Conservation (phyloP, 192 early-diverging fungal genomes). For the Kickxella alabastrina region DNA sequence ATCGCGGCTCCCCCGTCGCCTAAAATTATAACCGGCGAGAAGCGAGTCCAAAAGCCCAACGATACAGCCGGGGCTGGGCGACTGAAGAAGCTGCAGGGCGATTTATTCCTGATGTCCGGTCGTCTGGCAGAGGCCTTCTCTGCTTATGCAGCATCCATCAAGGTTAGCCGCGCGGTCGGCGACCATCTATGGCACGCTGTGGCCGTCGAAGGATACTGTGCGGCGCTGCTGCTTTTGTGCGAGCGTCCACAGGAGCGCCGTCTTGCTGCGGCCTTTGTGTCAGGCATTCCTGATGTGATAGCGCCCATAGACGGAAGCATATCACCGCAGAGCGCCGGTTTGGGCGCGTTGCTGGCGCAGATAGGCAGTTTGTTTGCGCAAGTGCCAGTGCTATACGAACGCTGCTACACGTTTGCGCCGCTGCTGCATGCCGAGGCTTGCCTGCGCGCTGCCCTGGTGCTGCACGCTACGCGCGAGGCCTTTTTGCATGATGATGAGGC, state of each 20-base stretch:
- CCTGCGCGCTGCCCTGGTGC: conserved; percentile 39
- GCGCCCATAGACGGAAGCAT: background rate
- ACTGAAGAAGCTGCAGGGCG: conserved; percentile 49
- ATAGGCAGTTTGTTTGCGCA: conserved; percentile 23
- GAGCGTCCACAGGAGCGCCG: conserved; percentile 18
- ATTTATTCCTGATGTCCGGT: conserved; percentile 44
- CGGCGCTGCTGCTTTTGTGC: conserved; percentile 41
- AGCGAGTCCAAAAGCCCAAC: background rate
- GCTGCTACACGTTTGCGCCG: conserved; percentile 40
- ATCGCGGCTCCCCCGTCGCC: conserved; percentile 4
- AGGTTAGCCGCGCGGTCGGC: conserved; percentile 19
- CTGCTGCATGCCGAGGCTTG: conserved; percentile 47
- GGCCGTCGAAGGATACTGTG: conserved; percentile 49
- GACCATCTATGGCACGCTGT: conserved; percentile 51
- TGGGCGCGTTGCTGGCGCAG: conserved; percentile 1
- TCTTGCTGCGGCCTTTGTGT: conserved; percentile 11
- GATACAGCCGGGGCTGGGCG: conserved; percentile 21
- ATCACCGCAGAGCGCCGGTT: conserved; percentile 3
- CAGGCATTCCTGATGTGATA: background rate
- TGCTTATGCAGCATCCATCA: conserved; percentile 31
- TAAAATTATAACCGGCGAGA: background rate
- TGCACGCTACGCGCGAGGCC: conserved; percentile 31
- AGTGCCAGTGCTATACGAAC: conserved; percentile 39
- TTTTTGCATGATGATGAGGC: conserved; percentile 14
- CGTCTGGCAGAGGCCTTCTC: conserved; percentile 39